Conservation (phyloP, 192 early-diverging fungal genomes). For the Coemansia furcata region DNA sequence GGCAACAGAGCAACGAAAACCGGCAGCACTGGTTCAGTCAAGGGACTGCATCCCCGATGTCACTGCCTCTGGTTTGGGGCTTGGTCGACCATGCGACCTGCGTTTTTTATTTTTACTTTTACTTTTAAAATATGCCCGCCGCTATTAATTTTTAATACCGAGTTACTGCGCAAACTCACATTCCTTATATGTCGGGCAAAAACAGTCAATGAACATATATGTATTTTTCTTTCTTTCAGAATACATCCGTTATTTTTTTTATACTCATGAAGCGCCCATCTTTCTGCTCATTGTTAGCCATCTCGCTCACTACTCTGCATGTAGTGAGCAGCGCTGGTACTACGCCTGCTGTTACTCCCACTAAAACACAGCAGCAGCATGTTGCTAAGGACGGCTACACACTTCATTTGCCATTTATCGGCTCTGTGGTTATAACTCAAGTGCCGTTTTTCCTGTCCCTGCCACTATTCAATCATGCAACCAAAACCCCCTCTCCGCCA, state of each 20-base stretch:
- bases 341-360: background rate
- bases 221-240: background rate
- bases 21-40: slow-evolving; percentile 31
- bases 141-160: background rate
- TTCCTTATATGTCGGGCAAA: background rate
- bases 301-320: background rate
- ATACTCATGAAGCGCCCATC: background rate
- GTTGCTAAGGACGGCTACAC: background rate
- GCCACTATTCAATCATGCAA: background rate
- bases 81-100: slow-evolving; percentile 20
- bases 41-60: slow-evolving; percentile 25
- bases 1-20: slow-evolving; percentile 51
- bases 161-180: background rate
- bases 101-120: slow-evolving; percentile 8
- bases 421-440: slow-evolving; percentile 9
- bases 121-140: no score
- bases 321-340: background rate
- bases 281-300: background rate
- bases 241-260: background rate
- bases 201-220: background rate
- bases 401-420: slow-evolving; percentile 12
- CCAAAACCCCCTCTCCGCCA: slow-evolving; percentile 1
- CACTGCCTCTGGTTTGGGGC: slow-evolving; percentile 24
- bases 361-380: background rate
- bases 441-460: slow-evolving; percentile 20